These are phyloP conservation scores for Phycomyces blakesleeanus DNA, from an alignment of 192 early-diverging fungal genomes.

Conservation along the genomic window DNA sequence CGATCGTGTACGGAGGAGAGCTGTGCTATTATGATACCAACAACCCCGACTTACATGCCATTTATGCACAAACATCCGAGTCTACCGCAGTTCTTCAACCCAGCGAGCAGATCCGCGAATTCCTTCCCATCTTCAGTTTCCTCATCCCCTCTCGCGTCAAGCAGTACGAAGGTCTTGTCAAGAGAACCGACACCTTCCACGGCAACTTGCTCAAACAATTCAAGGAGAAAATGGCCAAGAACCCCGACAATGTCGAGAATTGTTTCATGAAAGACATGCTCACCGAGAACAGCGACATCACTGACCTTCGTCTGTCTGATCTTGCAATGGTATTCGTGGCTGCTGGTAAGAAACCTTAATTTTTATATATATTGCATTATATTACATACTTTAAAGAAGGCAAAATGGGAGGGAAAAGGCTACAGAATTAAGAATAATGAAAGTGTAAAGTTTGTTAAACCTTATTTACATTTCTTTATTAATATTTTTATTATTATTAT, in stretches of 20 bases:
- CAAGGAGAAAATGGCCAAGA: not conserved
- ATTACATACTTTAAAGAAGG: too few relatives aligned
- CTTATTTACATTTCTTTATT: too few relatives aligned
- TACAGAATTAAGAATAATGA: not conserved
- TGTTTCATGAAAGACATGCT: conserved; percentile 31
- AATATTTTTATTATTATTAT: not conserved
- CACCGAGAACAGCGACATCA: not conserved
- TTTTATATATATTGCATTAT: too few relatives aligned
- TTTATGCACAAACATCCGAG: conserved; percentile 18
- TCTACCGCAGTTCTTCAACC: conserved; percentile 11
- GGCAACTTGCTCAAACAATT: conserved; percentile 13
- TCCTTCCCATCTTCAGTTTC: conserved; percentile 29
- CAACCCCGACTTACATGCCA: conserved; percentile 23
- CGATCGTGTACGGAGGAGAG: conserved; percentile 27
- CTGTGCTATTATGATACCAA: conserved; percentile 12
- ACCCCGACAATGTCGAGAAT: not conserved
- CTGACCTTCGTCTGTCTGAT: not conserved
- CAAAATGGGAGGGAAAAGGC: too few relatives aligned
- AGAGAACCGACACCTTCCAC: conserved; percentile 17
- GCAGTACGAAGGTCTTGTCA: not conserved
- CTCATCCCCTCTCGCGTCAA: not conserved
- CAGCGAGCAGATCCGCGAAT: conserved; percentile 22
- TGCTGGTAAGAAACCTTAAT: conserved; percentile 16
- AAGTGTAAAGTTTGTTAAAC: too few relatives aligned
- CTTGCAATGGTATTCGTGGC: conserved; percentile 6